Evolutionary conservation across 164 flowering plant species (phyloP), one percentile per base, ranked within the genome.

Genomic region (Nymphaea thermarum): DNA sequence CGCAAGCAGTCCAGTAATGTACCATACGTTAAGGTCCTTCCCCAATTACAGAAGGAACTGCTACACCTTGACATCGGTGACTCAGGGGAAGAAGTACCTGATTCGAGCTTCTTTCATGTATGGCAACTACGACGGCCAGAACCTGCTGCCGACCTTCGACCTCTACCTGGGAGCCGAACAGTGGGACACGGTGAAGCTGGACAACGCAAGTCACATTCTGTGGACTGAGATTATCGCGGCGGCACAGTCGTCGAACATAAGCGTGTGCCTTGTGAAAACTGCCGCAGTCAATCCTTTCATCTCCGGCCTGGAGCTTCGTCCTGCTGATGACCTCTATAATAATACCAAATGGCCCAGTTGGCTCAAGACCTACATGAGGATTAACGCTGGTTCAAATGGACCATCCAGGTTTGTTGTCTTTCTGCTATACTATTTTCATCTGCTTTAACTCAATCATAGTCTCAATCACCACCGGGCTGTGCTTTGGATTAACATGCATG

Each of bases 251-350:
- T 67, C 79, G 43, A 64, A 47, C 44, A 15, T 80, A 41, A 8
- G 68, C 8, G 75, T 80, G 11, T 84, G 87, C 53, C 87, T 84
- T 3, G 71, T 76, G 18, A 74, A 80, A 57, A 80, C 61, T 3
- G 81, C 75, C 4, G 60, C 2, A 0, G 84, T 84, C 18, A 73
- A 70, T 0, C 87, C 85, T 64, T 82, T 80, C 71, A 74, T 82
- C 36, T 82, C 87, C 3, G 76, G 68, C 36, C 62, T 84, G 65
- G 83, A 82, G 64, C 68, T 81, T 10, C 76, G 87, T 66, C 42
- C 63, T n/a, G 12, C 12, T 7, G 55, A 47, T 12, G 12, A 47
- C 12, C 2, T 47, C 11, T 47, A 6, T 47, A 6, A 47, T 4
- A 7, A 47, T 47, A 47, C 11, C 55, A 2, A 25, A 25, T 25